A percentile compares a stretch with the other conserved stretches of the same genome.
Evolutionary conservation across 495 filamentous ascomycete genomes (phyloP).

Genomic region (Penicillium pulvis): DNA sequence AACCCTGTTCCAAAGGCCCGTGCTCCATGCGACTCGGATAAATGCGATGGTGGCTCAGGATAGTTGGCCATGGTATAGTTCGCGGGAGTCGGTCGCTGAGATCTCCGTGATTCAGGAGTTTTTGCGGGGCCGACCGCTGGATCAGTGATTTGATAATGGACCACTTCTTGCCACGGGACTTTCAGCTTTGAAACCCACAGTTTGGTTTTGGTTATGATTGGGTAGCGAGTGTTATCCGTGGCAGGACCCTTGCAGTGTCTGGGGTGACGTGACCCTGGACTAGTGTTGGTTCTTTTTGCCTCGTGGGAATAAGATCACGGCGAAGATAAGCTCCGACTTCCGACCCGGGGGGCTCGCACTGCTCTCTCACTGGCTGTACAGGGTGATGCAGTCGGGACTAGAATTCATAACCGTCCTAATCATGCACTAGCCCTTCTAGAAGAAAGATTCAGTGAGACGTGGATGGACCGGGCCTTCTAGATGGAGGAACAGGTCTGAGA

Average conservation of each 20-base stretch:
- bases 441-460: neutral
- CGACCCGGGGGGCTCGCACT: neutral
- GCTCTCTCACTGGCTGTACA: neutral
- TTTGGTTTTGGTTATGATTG: neutral
- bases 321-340: neutral
- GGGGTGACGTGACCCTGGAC: neutral
- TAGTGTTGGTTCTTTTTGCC: neutral
- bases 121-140: neutral
- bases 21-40: slow-evolving; percentile 9
- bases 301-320: neutral
- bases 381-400: neutral
- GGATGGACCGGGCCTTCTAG: neutral
- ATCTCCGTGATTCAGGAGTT: neutral
- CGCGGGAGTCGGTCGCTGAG: neutral
- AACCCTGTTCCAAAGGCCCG: neutral
- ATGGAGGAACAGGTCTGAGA: neutral
- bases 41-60: slow-evolving; percentile 34
- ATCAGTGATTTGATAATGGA: neutral
- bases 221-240: neutral
- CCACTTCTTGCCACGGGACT: neutral
- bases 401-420: neutral
- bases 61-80: slow-evolving; percentile 23
- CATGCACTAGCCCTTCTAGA: neutral
- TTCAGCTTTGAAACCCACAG: neutral
- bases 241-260: neutral